Conservation (phyloP, 2,329 filamentous ascomycete species). For the Tolypocladium amazonense region DNA sequence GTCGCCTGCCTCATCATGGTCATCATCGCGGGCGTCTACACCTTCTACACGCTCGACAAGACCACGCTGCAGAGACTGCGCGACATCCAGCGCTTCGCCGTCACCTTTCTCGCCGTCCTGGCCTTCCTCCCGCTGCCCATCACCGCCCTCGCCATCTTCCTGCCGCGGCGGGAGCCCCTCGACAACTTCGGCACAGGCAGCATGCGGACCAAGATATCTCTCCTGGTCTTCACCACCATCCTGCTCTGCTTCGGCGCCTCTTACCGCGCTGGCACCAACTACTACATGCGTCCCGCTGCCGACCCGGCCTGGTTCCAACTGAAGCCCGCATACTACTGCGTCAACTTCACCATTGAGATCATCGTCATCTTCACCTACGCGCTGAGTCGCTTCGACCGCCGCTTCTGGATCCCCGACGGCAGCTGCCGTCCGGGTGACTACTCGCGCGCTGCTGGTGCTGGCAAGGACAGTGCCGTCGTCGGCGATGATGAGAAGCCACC, state of each 20-base stretch:
- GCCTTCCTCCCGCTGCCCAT: slow-evolving; percentile 55
- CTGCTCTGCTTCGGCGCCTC: slow-evolving; percentile 58
- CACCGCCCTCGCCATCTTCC: slow-evolving; percentile 36
- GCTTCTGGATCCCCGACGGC: slow-evolving; percentile 67
- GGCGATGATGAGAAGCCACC: slow-evolving; percentile 9
- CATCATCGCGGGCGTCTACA: slow-evolving; percentile 53
- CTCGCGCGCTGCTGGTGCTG: slow-evolving; percentile 9
- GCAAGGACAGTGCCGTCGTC: slow-evolving; percentile 12
- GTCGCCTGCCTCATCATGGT: slow-evolving; percentile 51
- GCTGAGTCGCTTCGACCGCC: slow-evolving; percentile 57
- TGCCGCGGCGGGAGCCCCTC: slow-evolving; percentile 32
- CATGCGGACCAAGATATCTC: slow-evolving; percentile 53
- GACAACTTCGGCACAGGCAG: slow-evolving; percentile 50
- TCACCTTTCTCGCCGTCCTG: slow-evolving; percentile 48
- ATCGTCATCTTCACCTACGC: slow-evolving; percentile 58
- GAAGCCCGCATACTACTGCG: slow-evolving; percentile 67
- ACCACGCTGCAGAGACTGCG: slow-evolving; percentile 41
- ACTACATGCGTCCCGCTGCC: slow-evolving; percentile 34
- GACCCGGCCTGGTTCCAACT: slow-evolving; percentile 59
- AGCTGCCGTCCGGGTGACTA: slow-evolving; percentile 48
- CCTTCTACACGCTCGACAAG: slow-evolving; percentile 53
- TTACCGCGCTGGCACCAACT: slow-evolving; percentile 54
- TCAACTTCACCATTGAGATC: slow-evolving; percentile 68
- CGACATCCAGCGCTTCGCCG: slow-evolving; percentile 53
- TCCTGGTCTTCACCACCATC: slow-evolving; percentile 47